Percentiles rank a stretch among this genome's conserved stretches.
Evolutionary conservation across 2,329 filamentous ascomycete genomes (phyloP).

Genomic region (Xylariaceae sp.): DNA sequence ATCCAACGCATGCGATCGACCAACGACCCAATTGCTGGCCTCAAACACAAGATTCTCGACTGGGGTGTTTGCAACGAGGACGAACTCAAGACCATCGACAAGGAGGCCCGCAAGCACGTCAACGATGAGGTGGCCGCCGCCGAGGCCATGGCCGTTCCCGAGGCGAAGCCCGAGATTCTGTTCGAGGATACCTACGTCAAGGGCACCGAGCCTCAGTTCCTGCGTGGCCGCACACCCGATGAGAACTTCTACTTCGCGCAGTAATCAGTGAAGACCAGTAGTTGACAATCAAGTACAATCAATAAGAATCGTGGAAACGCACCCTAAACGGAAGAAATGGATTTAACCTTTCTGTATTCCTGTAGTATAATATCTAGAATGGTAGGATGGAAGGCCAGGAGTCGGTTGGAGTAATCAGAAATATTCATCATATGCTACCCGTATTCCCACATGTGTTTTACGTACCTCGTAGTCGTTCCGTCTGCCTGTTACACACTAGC

Average conservation of each 20-base stretch:
- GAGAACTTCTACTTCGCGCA: conserved; percentile 89
- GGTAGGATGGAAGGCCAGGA: conserved; percentile 23
- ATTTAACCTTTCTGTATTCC: conserved; percentile 20
- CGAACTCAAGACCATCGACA: conserved; percentile 95
- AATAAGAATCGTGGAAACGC: conserved; percentile 16
- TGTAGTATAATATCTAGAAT: conserved; percentile 35
- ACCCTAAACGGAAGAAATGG: conserved; percentile 6
- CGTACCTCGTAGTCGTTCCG: conserved; percentile 4
- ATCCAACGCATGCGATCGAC: conserved; percentile 99
- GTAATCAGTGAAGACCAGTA: conserved; percentile 6
- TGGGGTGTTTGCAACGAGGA: conserved; percentile 92
- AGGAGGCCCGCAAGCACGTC: conserved; percentile 84
- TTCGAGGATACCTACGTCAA: conserved; percentile 96
- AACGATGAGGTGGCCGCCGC: conserved; percentile 89
- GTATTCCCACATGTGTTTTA: conserved; percentile 8
- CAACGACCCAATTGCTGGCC: conserved; percentile 95
- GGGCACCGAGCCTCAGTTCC: conserved; percentile 85
- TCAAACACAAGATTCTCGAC: conserved; percentile 98
- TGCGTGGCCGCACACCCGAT: conserved; percentile 83
- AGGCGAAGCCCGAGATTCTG: conserved; percentile 80
- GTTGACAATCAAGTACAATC: not conserved
- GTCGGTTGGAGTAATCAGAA: conserved; percentile 28
- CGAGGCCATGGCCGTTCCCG: conserved; percentile 85
- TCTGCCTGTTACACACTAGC: not conserved
- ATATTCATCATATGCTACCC: conserved; percentile 11